phyloP scores from a whole-genome alignment of 768 basidiomycete species.

The Erythrobasidium yunnanense region DNA sequence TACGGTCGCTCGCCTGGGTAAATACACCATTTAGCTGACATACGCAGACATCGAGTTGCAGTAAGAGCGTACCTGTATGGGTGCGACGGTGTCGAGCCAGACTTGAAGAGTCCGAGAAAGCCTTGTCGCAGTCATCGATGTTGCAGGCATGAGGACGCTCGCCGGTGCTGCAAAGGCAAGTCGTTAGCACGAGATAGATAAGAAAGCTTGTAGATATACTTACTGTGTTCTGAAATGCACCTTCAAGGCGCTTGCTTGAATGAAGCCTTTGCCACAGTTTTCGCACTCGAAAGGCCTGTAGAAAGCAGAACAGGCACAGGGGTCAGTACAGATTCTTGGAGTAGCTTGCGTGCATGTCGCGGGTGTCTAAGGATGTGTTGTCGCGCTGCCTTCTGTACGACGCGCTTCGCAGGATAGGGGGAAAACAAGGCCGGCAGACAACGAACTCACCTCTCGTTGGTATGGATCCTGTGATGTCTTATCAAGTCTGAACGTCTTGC shows the following conservation, averaged over 20 bases:
- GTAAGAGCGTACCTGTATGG: conserved; percentile 43
- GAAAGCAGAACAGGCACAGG: conserved; percentile 6
- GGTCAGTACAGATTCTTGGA: no score
- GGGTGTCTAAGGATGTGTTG: no score
- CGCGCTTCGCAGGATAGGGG: no score
- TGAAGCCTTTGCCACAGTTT: conserved; percentile 38
- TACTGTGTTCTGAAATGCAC: conserved; percentile 78
- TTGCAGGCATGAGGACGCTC: conserved; percentile 87
- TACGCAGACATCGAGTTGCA: no score
- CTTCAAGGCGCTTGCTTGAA: conserved; percentile 72
- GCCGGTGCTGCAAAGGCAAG: conserved; percentile 48
- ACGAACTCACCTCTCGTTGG: conserved; percentile 45
- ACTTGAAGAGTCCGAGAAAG: conserved; percentile 82
- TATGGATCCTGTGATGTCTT: conserved; percentile 45
- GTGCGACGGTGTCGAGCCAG: conserved; percentile 73
- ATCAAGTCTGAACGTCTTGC: conserved; percentile 43
- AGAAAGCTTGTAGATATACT: conserved; percentile 24
- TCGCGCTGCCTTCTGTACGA: no score
- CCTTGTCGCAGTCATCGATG: conserved; percentile 59
- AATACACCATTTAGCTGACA: conserved; percentile 6
- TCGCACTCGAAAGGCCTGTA: conserved; percentile 41
- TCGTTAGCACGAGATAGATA: no score
- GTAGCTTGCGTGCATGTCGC: no score
- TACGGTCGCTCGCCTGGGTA: conserved; percentile 42
- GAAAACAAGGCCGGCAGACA: no score